Conservation (phyloP, 2,329 filamentous ascomycete species). For the Reticulascus tulasneorum region DNA sequence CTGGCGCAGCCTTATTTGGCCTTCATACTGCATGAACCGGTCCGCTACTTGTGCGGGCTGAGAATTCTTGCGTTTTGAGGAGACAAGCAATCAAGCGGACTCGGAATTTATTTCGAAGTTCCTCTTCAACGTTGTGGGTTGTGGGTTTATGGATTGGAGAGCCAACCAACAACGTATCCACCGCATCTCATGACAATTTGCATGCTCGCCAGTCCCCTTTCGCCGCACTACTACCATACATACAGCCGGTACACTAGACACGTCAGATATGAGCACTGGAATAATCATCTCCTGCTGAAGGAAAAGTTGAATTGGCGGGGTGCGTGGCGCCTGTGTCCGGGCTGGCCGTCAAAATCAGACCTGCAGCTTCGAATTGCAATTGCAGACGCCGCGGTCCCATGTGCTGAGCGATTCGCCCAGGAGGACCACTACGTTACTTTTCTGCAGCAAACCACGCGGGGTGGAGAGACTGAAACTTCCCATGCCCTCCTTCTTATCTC, state of each 20-base stretch:
- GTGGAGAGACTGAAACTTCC: not conserved
- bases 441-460: constrained; percentile 2
- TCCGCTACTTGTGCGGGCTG: not conserved
- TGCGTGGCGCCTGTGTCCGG: constrained; percentile 11
- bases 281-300: too few species aligned
- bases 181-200: not conserved
- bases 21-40: not conserved
- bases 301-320: constrained; percentile 1
- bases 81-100: too few species aligned
- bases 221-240: not conserved
- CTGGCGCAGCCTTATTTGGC: not conserved
- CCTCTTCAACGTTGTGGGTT: too few species aligned
- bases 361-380: constrained; percentile 14
- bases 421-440: constrained; percentile 3
- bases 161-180: too few species aligned
- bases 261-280: constrained; percentile 10
- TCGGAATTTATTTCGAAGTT: too few species aligned
- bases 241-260: constrained; percentile 2
- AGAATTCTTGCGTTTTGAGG: too few species aligned
- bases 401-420: constrained; percentile 1
- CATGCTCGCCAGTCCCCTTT: not conserved
- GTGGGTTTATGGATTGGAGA: too few species aligned
- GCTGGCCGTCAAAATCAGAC: constrained; percentile 12
- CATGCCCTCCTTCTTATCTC: not conserved
- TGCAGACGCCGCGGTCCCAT: constrained; percentile 11